Evolutionary conservation across 2,329 filamentous ascomycete species (phyloP).

Genomic region (Allantophomopsis cytisporea): DNA sequence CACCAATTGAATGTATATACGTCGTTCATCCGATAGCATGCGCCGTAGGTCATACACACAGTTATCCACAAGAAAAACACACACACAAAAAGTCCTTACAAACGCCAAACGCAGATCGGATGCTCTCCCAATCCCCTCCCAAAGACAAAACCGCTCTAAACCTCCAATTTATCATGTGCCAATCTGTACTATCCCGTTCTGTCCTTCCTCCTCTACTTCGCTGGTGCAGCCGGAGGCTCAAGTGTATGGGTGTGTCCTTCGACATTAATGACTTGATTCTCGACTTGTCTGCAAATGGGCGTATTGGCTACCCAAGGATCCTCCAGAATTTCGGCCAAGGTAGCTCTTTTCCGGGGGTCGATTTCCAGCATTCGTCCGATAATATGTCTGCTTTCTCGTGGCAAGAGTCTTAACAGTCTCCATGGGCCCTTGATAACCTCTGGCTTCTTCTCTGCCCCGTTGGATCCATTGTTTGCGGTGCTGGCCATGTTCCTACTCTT

Average conservation of each 20-base stretch:
- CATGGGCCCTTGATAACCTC: slow-evolving; percentile 87
- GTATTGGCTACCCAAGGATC: slow-evolving; percentile 87
- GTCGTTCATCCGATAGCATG: too few relatives aligned
- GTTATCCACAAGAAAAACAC: too few relatives aligned
- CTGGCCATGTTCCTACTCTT: neutral
- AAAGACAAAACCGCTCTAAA: too few relatives aligned
- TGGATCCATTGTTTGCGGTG: slow-evolving; percentile 3
- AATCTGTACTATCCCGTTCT: too few relatives aligned
- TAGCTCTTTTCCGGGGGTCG: slow-evolving; percentile 70
- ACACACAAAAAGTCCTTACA: too few relatives aligned
- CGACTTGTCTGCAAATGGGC: slow-evolving; percentile 69
- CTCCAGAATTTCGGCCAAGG: slow-evolving; percentile 70
- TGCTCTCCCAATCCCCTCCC: too few relatives aligned
- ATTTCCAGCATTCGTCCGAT: slow-evolving; percentile 88
- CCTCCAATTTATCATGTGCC: too few relatives aligned
- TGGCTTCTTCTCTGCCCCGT: slow-evolving; percentile 2
- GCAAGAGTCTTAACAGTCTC: slow-evolving; percentile 75
- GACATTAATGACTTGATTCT: slow-evolving; percentile 58
- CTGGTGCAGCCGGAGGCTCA: slow-evolving; percentile 46
- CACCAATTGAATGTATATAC: too few relatives aligned
- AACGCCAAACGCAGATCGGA: too few relatives aligned
- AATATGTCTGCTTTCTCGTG: slow-evolving; percentile 79
- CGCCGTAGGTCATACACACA: too few relatives aligned
- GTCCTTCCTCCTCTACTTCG: slow-evolving; percentile 7
- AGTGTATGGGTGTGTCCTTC: slow-evolving; percentile 74